These are phyloP conservation scores for Aspergillus tubingensis DNA, from an alignment of 2,329 filamentous ascomycete genomes.

Conservation along the genomic window DNA sequence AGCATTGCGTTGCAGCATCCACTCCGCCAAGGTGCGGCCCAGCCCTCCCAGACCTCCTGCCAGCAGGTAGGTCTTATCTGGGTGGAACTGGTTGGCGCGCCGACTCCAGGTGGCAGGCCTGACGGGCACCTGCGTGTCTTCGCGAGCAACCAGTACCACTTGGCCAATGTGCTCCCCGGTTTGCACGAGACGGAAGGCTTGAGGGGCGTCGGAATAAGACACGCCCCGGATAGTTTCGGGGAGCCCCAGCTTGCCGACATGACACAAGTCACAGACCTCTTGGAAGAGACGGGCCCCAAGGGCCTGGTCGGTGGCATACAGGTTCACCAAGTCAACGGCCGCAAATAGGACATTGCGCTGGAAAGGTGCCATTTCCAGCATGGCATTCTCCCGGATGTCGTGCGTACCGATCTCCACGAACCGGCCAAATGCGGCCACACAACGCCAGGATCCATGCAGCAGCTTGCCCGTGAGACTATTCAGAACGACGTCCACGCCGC, in stretches of 20 bases:
- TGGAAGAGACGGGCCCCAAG: not conserved
- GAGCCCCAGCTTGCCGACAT: not conserved
- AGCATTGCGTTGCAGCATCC: not conserved
- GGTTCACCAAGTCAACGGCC: not conserved
- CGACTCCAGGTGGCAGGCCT: not conserved
- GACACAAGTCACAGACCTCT: not conserved
- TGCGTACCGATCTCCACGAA: constrained; percentile 5
- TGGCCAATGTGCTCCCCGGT: not conserved
- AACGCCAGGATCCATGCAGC: not conserved
- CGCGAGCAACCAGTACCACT: not conserved
- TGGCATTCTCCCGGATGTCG: not conserved
- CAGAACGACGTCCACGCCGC: not conserved
- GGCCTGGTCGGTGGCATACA: not conserved
- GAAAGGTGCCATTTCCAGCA: constrained; percentile 1
- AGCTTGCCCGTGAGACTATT: not conserved
- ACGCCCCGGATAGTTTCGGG: not conserved
- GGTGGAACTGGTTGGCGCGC: not conserved
- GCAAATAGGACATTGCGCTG: not conserved
- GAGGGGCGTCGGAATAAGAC: not conserved
- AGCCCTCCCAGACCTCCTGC: not conserved
- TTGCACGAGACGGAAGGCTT: not conserved
- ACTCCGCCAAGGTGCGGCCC: not conserved
- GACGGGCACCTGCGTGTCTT: not conserved
- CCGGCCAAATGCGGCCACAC: constrained; percentile 2
- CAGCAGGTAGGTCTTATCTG: not conserved